Conservation (phyloP, 2,329 filamentous ascomycete genomes). For the Calonectria ilicicola region DNA sequence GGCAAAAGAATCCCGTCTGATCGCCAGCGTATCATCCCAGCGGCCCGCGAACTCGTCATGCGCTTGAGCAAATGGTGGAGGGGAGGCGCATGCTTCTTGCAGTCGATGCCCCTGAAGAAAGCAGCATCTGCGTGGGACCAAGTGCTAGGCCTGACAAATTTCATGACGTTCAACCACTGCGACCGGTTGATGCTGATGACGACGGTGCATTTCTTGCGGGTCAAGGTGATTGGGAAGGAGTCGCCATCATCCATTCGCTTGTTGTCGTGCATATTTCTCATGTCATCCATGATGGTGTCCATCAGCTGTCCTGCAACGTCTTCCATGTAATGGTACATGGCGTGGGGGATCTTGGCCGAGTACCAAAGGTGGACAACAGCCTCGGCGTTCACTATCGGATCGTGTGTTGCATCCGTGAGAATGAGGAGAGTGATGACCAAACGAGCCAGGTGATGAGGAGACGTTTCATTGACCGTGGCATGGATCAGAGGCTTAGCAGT, state of each 20-base stretch:
- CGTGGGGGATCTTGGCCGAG: constrained; percentile 32
- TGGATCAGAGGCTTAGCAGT: constrained; percentile 28
- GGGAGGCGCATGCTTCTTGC: constrained; percentile 13
- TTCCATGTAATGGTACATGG: constrained; percentile 23
- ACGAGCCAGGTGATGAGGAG: background rate
- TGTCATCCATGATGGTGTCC: constrained; percentile 1
- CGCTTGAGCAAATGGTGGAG: background rate
- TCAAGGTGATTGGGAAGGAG: constrained; percentile 2
- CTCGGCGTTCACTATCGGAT: constrained; percentile 37
- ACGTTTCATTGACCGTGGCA: constrained; percentile 25
- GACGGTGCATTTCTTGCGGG: background rate
- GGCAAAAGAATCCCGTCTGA: constrained; percentile 40
- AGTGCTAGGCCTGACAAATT: background rate
- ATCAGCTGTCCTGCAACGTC: constrained; percentile 9
- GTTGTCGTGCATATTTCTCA: background rate
- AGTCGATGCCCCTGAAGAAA: constrained; percentile 22
- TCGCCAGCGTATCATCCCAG: constrained; percentile 34
- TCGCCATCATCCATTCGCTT: background rate
- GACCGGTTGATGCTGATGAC: constrained; percentile 6
- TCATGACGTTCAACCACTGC: constrained; percentile 22
- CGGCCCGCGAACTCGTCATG: constrained; percentile 33
- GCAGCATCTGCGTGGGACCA: background rate
- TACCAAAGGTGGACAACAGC: constrained; percentile 43
- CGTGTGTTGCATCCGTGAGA: constrained; percentile 15
- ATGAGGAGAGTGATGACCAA: constrained; percentile 27